These are phyloP conservation scores for Pestalotiopsis fici DNA, from an alignment of 2,329 filamentous ascomycete species.

Conservation along the genomic window DNA sequence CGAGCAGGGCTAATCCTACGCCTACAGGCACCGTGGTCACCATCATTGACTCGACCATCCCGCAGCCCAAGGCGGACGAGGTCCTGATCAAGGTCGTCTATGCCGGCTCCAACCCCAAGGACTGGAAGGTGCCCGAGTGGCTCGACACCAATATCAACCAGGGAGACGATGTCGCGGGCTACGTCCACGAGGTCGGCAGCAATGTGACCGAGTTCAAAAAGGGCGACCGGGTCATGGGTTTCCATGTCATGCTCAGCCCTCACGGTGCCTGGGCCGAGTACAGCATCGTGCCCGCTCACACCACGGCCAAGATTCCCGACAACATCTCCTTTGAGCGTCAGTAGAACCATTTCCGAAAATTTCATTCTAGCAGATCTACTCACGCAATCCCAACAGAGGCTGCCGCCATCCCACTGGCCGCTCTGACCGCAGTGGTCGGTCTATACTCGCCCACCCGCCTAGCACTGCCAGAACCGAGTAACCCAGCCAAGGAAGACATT, in stretches of 20 bases:
- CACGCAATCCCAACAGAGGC: constrained; percentile 37
- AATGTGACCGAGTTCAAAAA: constrained; percentile 57
- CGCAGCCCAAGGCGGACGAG: constrained; percentile 36
- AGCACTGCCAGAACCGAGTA: constrained; percentile 49
- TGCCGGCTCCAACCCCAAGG: constrained; percentile 48
- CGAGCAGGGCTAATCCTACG: background rate
- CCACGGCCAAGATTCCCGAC: constrained; percentile 56
- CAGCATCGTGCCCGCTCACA: constrained; percentile 54
- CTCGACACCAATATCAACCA: constrained; percentile 34
- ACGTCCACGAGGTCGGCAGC: constrained; percentile 54
- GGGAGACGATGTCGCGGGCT: constrained; percentile 57
- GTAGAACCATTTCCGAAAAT: background rate
- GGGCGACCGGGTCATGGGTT: constrained; percentile 13
- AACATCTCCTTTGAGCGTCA: constrained; percentile 50
- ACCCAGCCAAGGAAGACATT: constrained; percentile 29
- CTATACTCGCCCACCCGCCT: constrained; percentile 43
- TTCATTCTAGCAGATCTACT: background rate
- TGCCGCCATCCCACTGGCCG: constrained; percentile 57
- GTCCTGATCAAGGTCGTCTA: constrained; percentile 43
- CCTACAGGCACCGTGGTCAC: constrained; percentile 31
- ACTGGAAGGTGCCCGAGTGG: constrained; percentile 39
- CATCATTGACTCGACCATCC: constrained; percentile 40
- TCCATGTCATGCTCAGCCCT: constrained; percentile 45
- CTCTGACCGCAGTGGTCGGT: constrained; percentile 53
- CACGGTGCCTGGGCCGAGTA: constrained; percentile 64